phyloP scores from a whole-genome alignment of 192 early-diverging fungal species.

The Linnemannia exigua region DNA sequence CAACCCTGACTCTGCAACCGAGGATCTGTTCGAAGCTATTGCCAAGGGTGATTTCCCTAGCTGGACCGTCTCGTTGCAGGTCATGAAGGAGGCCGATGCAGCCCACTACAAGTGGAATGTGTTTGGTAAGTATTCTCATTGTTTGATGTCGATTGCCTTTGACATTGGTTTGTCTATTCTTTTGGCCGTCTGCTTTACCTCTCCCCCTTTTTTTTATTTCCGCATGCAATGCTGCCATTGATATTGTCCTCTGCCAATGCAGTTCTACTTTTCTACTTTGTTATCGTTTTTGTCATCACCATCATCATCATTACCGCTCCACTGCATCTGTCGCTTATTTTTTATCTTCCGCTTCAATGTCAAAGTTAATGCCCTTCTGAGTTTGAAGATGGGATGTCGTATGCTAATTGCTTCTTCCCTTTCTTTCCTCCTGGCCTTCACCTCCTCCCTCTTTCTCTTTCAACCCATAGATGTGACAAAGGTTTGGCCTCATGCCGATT shows the following conservation, averaged over 20 bases:
- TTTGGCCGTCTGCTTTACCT: no score
- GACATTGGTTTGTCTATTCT: not conserved
- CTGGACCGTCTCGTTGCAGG: constrained; percentile 82
- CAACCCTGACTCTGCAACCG: constrained; percentile 83
- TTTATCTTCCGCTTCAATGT: not conserved
- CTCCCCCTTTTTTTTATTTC: not conserved
- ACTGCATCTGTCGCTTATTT: not conserved
- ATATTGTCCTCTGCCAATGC: not conserved
- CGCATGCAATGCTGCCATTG: not conserved
- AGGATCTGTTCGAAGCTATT: constrained; percentile 83
- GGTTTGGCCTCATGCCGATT: constrained; percentile 84
- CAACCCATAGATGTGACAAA: constrained; percentile 79
- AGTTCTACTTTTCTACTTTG: not conserved
- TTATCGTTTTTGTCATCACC: not conserved
- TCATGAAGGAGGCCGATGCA: constrained; percentile 80
- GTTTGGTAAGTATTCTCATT: constrained; percentile 55
- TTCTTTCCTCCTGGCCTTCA: not conserved
- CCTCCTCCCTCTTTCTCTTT: not conserved
- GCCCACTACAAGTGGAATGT: constrained; percentile 80
- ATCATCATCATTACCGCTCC: not conserved
- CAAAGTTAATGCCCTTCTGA: not conserved
- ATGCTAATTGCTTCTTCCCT: not conserved
- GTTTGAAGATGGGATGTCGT: not conserved
- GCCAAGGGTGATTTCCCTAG: constrained; percentile 76
- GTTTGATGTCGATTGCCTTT: not conserved